Base-by-base conservation (phyloP, 768 basidiomycete species). In the Dictyophora rubrovolvata region DNA sequence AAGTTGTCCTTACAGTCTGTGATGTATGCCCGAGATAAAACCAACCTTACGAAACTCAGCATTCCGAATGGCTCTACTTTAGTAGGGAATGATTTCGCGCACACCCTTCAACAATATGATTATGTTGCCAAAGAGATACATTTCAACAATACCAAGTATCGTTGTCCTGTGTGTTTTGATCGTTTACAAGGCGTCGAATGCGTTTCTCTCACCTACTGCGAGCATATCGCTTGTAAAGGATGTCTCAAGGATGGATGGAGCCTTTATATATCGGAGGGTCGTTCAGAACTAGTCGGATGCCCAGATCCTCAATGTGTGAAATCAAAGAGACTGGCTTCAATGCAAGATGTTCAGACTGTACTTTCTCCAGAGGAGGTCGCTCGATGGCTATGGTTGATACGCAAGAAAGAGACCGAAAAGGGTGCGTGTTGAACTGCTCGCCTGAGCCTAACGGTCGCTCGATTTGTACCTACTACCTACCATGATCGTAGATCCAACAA, bases 201-300 rank as follows among this genome's bases (percentile, higher is more conserved):
- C 67, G 65, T 93, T 16, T 76, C 80, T 62, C 74, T 94, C 53
- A 23, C 48, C 33, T 67, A 73, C 1, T 94, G 92, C 66, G 70
- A 71, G 0, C 93, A 94, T 69, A 79, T 93, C 12, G 94, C 93
- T 69, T 95, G 93, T 68, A 80, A 82, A n/a, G 69, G 78, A 8
- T 95, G 93, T 67, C 69, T 95, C 23, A 75, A 76, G 55, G 85
- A 87, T 54, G 93, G 88, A 68, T 96, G 92, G 92, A 77, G 78
- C 48, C 68, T 92, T 53, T 87, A 85, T 63, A 87, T 96, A 55
- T 73, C 71, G 52, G 91, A 94, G 67, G 93, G 93, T 7, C 84
- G 87, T 60, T 73, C 92, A 14, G 78, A 75, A 33, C 76, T 77
- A 18, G 92, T 96, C 1, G 79, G 85, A 0, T 96, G 93, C 68